Evolutionary conservation across 352 stramenopile genomes (phyloP).

Genomic region (Phytophthora macrochlamydospora): DNA sequence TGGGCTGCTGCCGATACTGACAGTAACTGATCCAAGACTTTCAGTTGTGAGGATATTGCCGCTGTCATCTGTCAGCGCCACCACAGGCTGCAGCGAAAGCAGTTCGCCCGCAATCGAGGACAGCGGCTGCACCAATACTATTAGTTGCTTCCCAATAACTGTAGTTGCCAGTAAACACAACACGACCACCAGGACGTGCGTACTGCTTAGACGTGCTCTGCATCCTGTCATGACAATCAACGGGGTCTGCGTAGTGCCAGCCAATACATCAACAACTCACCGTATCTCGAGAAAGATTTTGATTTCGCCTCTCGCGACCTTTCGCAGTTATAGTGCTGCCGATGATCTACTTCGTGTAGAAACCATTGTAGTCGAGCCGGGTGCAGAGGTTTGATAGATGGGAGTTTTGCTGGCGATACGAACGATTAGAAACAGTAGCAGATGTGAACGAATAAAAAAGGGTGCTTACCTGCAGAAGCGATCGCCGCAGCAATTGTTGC

Average conservation of each 20-base stretch:
- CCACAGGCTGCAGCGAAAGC: slow-evolving; percentile 61
- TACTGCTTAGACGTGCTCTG: slow-evolving; percentile 3
- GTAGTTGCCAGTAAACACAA: slow-evolving; percentile 9
- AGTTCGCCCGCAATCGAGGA: slow-evolving; percentile 65
- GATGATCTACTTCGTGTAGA: slow-evolving; percentile 64
- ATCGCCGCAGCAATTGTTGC: slow-evolving; percentile 85
- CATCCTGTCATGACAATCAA: slow-evolving; percentile 35
- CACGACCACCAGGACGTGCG: slow-evolving; percentile 7
- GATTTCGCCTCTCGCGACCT: slow-evolving; percentile 35
- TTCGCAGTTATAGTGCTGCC: slow-evolving; percentile 9
- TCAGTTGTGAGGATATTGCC: slow-evolving; percentile 76
- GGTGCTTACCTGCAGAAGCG: slow-evolving; percentile 72
- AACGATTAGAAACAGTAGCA: background rate
- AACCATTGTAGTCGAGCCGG: slow-evolving; percentile 68
- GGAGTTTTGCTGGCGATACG: slow-evolving; percentile 53
- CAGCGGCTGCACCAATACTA: slow-evolving; percentile 71
- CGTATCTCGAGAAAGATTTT: slow-evolving; percentile 23
- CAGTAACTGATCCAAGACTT: slow-evolving; percentile 58
- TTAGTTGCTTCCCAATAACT: slow-evolving; percentile 41
- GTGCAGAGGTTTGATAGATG: slow-evolving; percentile 72
- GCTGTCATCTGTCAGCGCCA: slow-evolving; percentile 76
- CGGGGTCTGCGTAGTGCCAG: background rate
- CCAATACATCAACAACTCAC: slow-evolving; percentile 20
- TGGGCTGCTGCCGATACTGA: slow-evolving; percentile 59
- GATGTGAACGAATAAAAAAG: background rate